Conservation (phyloP, 2,329 filamentous ascomycete genomes). For the Malbranchea zuffiana region DNA sequence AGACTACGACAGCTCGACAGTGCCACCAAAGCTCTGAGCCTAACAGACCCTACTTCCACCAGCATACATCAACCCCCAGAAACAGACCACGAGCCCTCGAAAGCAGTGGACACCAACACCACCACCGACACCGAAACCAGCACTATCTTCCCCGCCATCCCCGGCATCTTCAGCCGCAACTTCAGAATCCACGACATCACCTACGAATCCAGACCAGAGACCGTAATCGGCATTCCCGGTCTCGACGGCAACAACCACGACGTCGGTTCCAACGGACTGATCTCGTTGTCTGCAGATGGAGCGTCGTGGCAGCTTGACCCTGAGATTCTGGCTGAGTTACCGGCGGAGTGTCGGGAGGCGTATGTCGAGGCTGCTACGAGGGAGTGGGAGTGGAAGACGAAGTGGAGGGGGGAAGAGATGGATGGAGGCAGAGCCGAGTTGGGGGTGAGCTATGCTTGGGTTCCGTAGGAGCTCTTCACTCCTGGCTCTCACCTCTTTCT, state of each 20-base stretch:
- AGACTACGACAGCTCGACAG: slow-evolving; percentile 22
- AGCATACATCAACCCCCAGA: slow-evolving; percentile 3
- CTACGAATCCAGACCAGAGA: slow-evolving; percentile 47
- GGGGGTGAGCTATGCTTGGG: slow-evolving; percentile 32
- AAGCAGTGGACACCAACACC: neutral
- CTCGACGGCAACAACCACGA: slow-evolving; percentile 44
- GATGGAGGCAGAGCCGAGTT: slow-evolving; percentile 35
- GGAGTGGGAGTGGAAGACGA: slow-evolving; percentile 61
- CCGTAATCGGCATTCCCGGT: slow-evolving; percentile 45
- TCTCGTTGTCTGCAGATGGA: slow-evolving; percentile 25
- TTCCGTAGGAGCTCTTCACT: too few relatives aligned
- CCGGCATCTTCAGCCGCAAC: slow-evolving; percentile 49
- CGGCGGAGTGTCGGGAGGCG: slow-evolving; percentile 51
- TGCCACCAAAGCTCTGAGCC: slow-evolving; percentile 21
- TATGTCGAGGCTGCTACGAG: slow-evolving; percentile 56
- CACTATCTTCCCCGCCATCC: slow-evolving; percentile 44
- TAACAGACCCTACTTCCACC: slow-evolving; percentile 24
- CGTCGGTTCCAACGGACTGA: slow-evolving; percentile 34
- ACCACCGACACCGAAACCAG: slow-evolving; percentile 11
- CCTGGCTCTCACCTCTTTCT: too few relatives aligned
- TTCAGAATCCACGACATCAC: slow-evolving; percentile 53
- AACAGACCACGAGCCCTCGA: slow-evolving; percentile 11
- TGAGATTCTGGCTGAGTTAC: slow-evolving; percentile 35
- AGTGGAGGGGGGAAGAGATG: slow-evolving; percentile 59
- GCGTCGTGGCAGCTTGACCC: slow-evolving; percentile 15